Conservation (phyloP, 805 yeast species). For the Starmerella floricola region DNA sequence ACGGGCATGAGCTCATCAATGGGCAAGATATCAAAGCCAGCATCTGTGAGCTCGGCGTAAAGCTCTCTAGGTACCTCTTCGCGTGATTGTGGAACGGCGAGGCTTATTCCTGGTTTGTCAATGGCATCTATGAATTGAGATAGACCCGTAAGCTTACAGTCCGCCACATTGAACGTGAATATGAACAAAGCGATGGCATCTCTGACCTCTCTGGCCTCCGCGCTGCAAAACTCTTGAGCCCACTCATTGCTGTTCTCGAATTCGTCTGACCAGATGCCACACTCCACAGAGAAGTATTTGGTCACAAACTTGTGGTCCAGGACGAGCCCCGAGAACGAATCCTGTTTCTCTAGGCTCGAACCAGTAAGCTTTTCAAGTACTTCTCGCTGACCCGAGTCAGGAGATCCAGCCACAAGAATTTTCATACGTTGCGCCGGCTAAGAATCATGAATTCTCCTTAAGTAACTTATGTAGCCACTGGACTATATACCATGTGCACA, state of each 20-base stretch:
- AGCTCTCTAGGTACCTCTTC: constrained; percentile 1
- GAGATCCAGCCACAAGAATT: constrained; percentile 25
- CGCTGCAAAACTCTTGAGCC: constrained; percentile 26
- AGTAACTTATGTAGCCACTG: too few relatives aligned
- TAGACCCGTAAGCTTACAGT: constrained; percentile 6
- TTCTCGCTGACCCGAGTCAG: constrained; percentile 28
- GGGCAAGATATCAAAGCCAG: constrained; percentile 23
- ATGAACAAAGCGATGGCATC: constrained; percentile 31
- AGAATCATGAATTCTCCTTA: not conserved
- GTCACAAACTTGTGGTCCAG: constrained; percentile 22
- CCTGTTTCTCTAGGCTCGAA: constrained; percentile 1
- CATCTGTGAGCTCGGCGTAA: constrained; percentile 10
- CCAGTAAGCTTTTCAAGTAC: constrained; percentile 27
- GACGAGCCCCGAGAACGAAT: constrained; percentile 23
- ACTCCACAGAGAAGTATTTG: constrained; percentile 29
- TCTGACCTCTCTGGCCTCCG: constrained; percentile 30
- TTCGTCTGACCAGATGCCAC: constrained; percentile 31
- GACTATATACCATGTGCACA: too few relatives aligned
- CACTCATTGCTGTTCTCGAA: constrained; percentile 24
- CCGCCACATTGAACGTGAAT: constrained; percentile 14
- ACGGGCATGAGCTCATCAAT: constrained; percentile 23
- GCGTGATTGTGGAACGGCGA: constrained; percentile 21
- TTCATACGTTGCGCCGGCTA: too few relatives aligned
- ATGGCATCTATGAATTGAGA: constrained; percentile 19
- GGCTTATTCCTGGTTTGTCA: constrained; percentile 22